A percentile compares a stretch with the other conserved stretches of the same genome.
These are phyloP conservation scores for Phaeosphaeria sp. DNA, from an alignment of 2,329 filamentous ascomycete genomes.

Conservation along the genomic window DNA sequence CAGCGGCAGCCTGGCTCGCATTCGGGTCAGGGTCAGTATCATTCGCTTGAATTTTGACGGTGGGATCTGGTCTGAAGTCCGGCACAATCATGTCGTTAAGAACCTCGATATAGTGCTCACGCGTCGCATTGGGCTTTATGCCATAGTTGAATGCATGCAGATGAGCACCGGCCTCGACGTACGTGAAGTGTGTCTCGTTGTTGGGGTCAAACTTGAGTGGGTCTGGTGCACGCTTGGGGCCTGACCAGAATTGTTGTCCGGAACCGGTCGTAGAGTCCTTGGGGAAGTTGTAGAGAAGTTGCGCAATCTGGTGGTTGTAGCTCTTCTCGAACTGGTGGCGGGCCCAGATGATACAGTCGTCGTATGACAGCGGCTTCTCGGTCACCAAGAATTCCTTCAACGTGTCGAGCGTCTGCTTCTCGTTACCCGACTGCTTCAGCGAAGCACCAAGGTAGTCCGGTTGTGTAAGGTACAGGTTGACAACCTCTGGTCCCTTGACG, in stretches of 20 bases:
- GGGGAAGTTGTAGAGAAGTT: conserved; percentile 95
- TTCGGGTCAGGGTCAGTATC: conserved; percentile 96
- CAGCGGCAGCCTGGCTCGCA: conserved; percentile 64
- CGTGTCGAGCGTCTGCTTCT: conserved; percentile 90
- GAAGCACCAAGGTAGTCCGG: conserved; percentile 87
- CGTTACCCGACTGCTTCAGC: conserved; percentile 90
- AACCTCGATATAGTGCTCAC: conserved; percentile 76
- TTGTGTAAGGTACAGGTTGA: conserved; percentile 91
- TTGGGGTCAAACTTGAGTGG: conserved; percentile 85
- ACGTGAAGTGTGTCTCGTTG: conserved; percentile 86
- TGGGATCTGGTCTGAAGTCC: conserved; percentile 88
- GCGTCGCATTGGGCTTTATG: conserved; percentile 82
- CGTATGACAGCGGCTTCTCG: conserved; percentile 88
- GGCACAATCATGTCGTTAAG: conserved; percentile 93
- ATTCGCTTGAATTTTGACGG: conserved; percentile 95
- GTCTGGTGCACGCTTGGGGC: conserved; percentile 94
- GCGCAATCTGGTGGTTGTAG: conserved; percentile 95
- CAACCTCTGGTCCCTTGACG: conserved; percentile 89
- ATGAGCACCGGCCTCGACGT: conserved; percentile 86
- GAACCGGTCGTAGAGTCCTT: conserved; percentile 89
- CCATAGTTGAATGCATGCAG: conserved; percentile 98
- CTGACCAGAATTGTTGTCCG: conserved; percentile 95
- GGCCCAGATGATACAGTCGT: conserved; percentile 97
- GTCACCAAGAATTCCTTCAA: conserved; percentile 89
- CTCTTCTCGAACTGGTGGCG: conserved; percentile 93